A percentile compares a stretch with the other conserved stretches of the same genome.
Conservation (phyloP, 2,329 filamentous ascomycete species). For the Sclerotinia trifoliorum region DNA sequence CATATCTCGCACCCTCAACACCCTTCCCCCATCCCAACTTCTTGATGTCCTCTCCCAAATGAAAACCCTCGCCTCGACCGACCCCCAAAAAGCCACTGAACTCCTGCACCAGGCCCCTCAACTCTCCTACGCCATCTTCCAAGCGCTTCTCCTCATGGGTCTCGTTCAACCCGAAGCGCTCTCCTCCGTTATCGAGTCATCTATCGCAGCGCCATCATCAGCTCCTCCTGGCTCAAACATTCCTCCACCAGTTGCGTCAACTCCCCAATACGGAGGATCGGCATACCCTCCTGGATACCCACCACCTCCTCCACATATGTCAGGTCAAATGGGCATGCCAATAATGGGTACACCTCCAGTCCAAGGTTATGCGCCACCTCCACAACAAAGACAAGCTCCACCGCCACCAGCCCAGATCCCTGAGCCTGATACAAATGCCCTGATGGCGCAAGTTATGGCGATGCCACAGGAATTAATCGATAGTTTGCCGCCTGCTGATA, state of each 20-base stretch:
- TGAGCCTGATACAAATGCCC: conserved; percentile 62
- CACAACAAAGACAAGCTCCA: conserved; percentile 28
- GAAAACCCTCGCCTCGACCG: conserved; percentile 81
- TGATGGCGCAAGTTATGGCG: conserved; percentile 78
- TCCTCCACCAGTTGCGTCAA: conserved; percentile 37
- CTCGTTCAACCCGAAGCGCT: conserved; percentile 85
- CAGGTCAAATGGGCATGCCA: conserved; percentile 41
- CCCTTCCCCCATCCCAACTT: conserved; percentile 81
- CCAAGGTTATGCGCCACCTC: conserved; percentile 41
- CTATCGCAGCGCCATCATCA: conserved; percentile 45
- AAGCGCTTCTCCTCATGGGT: conserved; percentile 87
- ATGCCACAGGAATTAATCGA: conserved; percentile 81
- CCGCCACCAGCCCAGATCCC: conserved; percentile 47
- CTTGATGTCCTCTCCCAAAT: conserved; percentile 93
- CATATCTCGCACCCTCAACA: conserved; percentile 86
- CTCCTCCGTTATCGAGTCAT: conserved; percentile 70
- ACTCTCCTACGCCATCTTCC: conserved; percentile 91
- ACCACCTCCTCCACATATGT: conserved; percentile 43
- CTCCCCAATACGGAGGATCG: conserved; percentile 38
- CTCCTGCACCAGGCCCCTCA: conserved; percentile 87
- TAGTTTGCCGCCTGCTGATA: conserved; percentile 70
- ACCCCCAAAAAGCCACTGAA: conserved; percentile 81
- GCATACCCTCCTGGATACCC: conserved; percentile 42
- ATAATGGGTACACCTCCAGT: conserved; percentile 46
- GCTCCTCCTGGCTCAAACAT: conserved; percentile 38